Evolutionary conservation across 768 basidiomycete genomes (phyloP), one percentile per base, ranked within the genome.

Genomic region (Trametes cubensis): DNA sequence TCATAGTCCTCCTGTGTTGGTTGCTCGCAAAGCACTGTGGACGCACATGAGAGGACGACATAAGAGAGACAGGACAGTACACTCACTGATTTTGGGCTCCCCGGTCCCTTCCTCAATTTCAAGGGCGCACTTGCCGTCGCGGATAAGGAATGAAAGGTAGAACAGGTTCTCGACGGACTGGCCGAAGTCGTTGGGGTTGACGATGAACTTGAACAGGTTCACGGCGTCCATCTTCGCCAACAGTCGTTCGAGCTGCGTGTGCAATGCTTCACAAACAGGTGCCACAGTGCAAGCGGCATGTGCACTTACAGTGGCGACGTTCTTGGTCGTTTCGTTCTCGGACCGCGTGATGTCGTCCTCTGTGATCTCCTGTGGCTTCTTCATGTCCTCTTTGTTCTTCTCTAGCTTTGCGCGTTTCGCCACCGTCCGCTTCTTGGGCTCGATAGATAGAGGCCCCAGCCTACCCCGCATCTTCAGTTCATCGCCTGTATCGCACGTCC

Each of bases 131-230:
- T 85, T 83, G 2, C 90, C 94, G 65, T 95, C 92, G 30, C 90
- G 83, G 48, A 97, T 90, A 63, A 97, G 81, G 77, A 99, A 98
- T 0, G 93, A 94, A 2, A 96, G 81, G 70, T 97, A 95, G 73
- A 99, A 98, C 23, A 96, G 79, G 72, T 99, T 99, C 76, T 99
- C 97, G 15, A 98, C 94, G 0, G 92, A 93, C 71, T 99, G 96
- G 0, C 88, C 90, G 70, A 93, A 99, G 68, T 90, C 87, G 28
- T 88, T 75, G 14, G 97, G 97, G 71, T 99, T 96, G 64, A 97
- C 79, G 55, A 98, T 81, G 70, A 98, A 90, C 62, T 81, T 76
- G 78, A 98, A 98, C 28, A 97, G 74, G 68, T 97, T 97, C 54
- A 91, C 80, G 30, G 80, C 77, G 18, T 67, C 76, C n/a, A 77